phyloP scores from a whole-genome alignment of 2,329 filamentous ascomycete species.

The Pestalotiopsis sp. region DNA sequence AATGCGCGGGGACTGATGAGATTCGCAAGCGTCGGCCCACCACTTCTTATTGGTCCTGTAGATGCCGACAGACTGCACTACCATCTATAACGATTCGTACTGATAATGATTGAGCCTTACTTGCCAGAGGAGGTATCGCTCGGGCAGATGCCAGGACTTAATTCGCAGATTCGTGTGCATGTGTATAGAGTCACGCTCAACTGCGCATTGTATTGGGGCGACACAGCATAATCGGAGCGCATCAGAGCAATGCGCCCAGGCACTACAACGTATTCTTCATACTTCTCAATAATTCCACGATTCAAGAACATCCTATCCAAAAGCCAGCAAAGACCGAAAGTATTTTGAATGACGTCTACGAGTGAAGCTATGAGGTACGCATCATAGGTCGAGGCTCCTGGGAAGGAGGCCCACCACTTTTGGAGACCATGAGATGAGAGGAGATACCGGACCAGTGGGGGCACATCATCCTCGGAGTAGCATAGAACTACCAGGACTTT shows the following conservation, averaged over 20 bases:
- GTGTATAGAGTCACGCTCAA: background rate
- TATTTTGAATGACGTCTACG: too few relatives aligned
- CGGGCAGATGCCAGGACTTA: background rate
- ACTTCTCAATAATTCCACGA: background rate
- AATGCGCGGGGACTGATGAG: background rate
- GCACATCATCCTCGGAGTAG: background rate
- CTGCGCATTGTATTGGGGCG: background rate
- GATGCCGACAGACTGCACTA: background rate
- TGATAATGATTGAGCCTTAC: background rate
- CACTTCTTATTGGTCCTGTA: background rate
- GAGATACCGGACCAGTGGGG: background rate
- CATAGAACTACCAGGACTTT: too few relatives aligned
- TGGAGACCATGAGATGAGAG: background rate
- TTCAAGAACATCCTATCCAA: background rate
- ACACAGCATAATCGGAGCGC: background rate
- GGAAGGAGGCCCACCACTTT: constrained; percentile 2
- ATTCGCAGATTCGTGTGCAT: background rate
- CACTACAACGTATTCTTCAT: background rate
- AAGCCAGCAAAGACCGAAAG: background rate
- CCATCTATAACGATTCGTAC: background rate
- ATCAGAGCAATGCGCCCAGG: background rate
- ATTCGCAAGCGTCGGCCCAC: background rate
- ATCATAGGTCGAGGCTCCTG: background rate
- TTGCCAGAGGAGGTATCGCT: background rate
- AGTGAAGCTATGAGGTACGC: background rate